Evolutionary conservation across 2,329 filamentous ascomycete genomes (phyloP).

Genomic region (Magnaporthiopsis rhizophila): DNA sequence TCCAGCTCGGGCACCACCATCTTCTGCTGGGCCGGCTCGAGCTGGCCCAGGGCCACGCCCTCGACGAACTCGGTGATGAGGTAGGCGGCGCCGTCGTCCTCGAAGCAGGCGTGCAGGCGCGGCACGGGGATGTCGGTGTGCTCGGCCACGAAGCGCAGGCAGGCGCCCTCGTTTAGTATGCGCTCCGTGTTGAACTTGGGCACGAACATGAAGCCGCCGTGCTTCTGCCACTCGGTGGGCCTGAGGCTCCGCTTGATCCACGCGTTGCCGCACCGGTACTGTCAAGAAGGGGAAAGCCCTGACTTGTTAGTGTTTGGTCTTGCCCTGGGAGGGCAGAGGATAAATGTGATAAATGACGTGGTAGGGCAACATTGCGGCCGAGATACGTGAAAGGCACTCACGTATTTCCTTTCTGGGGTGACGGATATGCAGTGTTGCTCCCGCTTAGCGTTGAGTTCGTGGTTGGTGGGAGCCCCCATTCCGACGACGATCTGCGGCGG

Average conservation of each 20-base stretch:
- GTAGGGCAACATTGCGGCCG: neutral
- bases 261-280: conserved; percentile 18
- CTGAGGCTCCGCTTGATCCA: conserved; percentile 25
- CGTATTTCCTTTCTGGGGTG: conserved; percentile 11
- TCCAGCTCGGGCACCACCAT: conserved; percentile 21
- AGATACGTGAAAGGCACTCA: neutral
- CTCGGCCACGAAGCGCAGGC: conserved; percentile 17
- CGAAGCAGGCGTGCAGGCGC: conserved; percentile 18
- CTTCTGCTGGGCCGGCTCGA: conserved; percentile 18
- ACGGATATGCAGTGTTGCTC: conserved; percentile 10
- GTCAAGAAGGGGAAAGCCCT: conserved; percentile 4
- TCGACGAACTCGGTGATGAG: conserved; percentile 22
- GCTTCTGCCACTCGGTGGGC: conserved; percentile 21
- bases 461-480: conserved; percentile 10
- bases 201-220: conserved; percentile 19
- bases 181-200: conserved; percentile 22
- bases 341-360: neutral
- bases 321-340: neutral
- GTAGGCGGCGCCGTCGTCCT: conserved; percentile 23
- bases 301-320: conserved; percentile 2
- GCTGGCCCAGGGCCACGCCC: conserved; percentile 21
- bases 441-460: conserved; percentile 9
- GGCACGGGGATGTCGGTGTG: conserved; percentile 23
- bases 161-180: conserved; percentile 22
- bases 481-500: neutral